Conservation (phyloP, 1,284 basidiomycete species). For the Apiotrichum veenhuisii region DNA sequence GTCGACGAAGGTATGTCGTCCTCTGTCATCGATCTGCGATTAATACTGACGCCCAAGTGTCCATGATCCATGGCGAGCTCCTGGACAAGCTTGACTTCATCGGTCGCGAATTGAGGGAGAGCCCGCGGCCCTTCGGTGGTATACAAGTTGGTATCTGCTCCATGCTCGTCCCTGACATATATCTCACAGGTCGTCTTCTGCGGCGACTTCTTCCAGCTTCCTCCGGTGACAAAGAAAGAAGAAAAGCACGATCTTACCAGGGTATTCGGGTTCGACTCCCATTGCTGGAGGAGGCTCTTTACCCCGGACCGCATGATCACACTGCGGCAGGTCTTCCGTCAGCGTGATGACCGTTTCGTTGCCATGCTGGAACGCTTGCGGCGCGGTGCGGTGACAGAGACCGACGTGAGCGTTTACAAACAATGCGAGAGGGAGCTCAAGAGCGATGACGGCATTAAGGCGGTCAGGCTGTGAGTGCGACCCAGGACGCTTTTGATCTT, state of each 20-base stretch:
- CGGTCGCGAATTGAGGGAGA: constrained; percentile 61
- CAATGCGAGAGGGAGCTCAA: constrained; percentile 23
- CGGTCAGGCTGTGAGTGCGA: constrained; percentile 37
- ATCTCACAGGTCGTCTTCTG: constrained; percentile 63
- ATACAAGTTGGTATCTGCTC: constrained; percentile 61
- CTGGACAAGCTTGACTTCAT: constrained; percentile 83
- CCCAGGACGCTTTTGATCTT: not conserved
- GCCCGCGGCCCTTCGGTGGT: constrained; percentile 73
- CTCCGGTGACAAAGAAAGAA: constrained; percentile 65
- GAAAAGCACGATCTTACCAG: constrained; percentile 52
- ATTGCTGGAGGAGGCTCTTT: constrained; percentile 27
- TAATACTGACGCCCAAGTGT: constrained; percentile 42
- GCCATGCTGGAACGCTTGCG: constrained; percentile 43
- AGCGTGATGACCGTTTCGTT: constrained; percentile 52
- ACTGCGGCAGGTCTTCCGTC: constrained; percentile 75
- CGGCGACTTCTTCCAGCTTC: constrained; percentile 57
- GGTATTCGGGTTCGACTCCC: constrained; percentile 35
- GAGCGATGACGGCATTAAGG: constrained; percentile 34
- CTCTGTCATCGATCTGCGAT: no score
- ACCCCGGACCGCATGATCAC: constrained; percentile 21
- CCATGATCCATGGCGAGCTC: constrained; percentile 59
- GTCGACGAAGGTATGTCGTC: constrained; percentile 57
- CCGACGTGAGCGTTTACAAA: constrained; percentile 21
- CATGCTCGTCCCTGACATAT: constrained; percentile 20
- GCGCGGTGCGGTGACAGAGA: constrained; percentile 19